Base-by-base conservation (phyloP, 2,329 filamentous ascomycete species). In the Aspergillus spinulosporus region DNA sequence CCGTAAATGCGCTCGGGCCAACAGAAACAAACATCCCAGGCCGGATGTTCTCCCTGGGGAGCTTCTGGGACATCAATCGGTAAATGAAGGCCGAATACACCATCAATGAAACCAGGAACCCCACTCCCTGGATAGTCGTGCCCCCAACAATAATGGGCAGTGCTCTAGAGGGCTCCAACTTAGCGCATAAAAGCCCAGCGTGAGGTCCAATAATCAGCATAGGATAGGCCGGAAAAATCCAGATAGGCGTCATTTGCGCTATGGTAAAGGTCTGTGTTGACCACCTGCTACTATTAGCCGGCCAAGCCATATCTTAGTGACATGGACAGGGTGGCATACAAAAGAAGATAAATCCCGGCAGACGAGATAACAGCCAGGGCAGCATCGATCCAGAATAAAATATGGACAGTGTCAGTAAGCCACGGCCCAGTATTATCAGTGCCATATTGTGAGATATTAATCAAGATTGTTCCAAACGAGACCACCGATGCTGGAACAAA, bases 1-100 rank as follows among this genome's bases (percentile, higher is more conserved):
- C 84, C 0, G 85, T 88, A 68, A 88, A 88, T 2, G 84, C 89
- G 49, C 83, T 86, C 0, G 90, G 90, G 34, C 90, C 90, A 29
- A 94, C 88, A 1, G 84, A 88, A 59, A 94, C 90, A 69, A 94
- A 94, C 85, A 95, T 91, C 65, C 88, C 90, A 0, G 90, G 90
- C 8, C 90, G 83, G 15, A 90, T 81, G 42, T 82, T 85, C 66
- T 93, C 90, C 53, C 84, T 81, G 0, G 90, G 90, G 0, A 95
- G 78, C 66, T 94, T 94, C 67, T 93, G 88, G 0, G 90, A 93
- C 90, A 94, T 94, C 29, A 95, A 80, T 31, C 90, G 84, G 69
- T 94, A 94, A 49, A 95, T 84, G 68, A 92, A 94, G 49, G 90
- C 88, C 1, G 88, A 84, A 60, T 91, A 92, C 28, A 95, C 89